Percentiles rank a stretch among this genome's conserved stretches.
phyloP scores from a whole-genome alignment of 192 early-diverging fungal species.

The Backusella australiensis region DNA sequence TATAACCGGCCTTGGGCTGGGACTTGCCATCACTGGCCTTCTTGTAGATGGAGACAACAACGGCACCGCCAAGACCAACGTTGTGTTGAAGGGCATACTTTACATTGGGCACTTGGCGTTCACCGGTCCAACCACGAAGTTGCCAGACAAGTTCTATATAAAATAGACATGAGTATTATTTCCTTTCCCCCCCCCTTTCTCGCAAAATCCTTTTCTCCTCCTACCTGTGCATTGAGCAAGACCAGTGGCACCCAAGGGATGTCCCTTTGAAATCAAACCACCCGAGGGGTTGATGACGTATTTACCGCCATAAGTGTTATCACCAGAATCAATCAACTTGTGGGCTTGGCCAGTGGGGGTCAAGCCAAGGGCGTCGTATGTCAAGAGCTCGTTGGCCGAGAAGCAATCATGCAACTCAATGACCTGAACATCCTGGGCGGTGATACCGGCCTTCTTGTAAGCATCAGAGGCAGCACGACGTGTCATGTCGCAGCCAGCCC shows the following conservation, averaged over 20 bases:
- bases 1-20: conserved; percentile 47
- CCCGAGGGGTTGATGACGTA: conserved; percentile 72
- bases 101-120: conserved; percentile 64
- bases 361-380: conserved; percentile 72
- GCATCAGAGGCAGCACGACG: conserved; percentile 56
- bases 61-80: conserved; percentile 73
- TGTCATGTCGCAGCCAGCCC: conserved; percentile 71
- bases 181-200: conserved; percentile 21
- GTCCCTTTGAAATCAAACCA: conserved; percentile 75
- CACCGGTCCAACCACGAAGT: conserved; percentile 61
- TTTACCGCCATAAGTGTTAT: conserved; percentile 62
- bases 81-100: conserved; percentile 72
- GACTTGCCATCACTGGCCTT: conserved; percentile 42
- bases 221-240: conserved; percentile 69
- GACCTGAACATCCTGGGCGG: conserved; percentile 59
- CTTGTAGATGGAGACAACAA: conserved; percentile 62
- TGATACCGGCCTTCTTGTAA: conserved; percentile 57
- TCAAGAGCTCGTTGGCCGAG: conserved; percentile 71
- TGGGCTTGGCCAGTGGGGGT: conserved; percentile 64
- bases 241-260: conserved; percentile 76
- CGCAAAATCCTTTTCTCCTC: conserved; percentile 7
- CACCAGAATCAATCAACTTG: conserved; percentile 50
- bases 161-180: not conserved
- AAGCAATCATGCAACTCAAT: conserved; percentile 80
- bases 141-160: conserved; percentile 52